Conservation (phyloP, 2,329 filamentous ascomycete genomes). For the Aspergillus jensenii region DNA sequence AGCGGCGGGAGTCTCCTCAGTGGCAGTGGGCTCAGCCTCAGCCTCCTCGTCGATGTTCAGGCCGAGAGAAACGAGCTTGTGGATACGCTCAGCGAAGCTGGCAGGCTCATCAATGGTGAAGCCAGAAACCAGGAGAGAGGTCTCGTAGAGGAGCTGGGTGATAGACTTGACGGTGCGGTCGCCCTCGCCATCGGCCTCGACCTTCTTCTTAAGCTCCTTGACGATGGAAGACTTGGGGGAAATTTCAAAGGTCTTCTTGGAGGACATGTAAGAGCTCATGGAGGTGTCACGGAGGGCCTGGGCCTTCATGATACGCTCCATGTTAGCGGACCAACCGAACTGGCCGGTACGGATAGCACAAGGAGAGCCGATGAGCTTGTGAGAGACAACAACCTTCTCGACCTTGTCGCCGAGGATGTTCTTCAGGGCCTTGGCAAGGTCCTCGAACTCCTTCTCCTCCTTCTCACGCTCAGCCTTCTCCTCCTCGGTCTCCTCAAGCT, state of each 20-base stretch:
- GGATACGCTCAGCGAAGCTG: conserved; percentile 96
- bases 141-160: conserved; percentile 97
- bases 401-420: conserved; percentile 99
- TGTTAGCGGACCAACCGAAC: conserved; percentile 99
- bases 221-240: conserved; percentile 98
- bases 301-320: conserved; percentile 99
- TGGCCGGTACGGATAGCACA: conserved; percentile 99
- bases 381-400: conserved; percentile 98
- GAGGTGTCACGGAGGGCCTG: conserved; percentile 99
- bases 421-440: conserved; percentile 94
- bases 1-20: conserved; percentile 60
- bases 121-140: conserved; percentile 94
- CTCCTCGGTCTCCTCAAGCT: conserved; percentile 99
- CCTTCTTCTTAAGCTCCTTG: conserved; percentile 99
- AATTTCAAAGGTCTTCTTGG: conserved; percentile 99
- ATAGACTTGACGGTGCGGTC: conserved; percentile 99
- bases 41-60: conserved; percentile 96
- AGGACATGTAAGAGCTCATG: conserved; percentile 99
- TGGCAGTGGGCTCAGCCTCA: conserved; percentile 62
- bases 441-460: conserved; percentile 98
- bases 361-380: conserved; percentile 93
- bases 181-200: conserved; percentile 94
- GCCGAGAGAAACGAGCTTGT: conserved; percentile 98
- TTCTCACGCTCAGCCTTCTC: conserved; percentile 95
- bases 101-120: conserved; percentile 99